A percentile compares a stretch with the other conserved stretches of the same genome.
Evolutionary conservation across 768 basidiomycete genomes (phyloP).

Genomic region (Coprinellus aureogranulatus): DNA sequence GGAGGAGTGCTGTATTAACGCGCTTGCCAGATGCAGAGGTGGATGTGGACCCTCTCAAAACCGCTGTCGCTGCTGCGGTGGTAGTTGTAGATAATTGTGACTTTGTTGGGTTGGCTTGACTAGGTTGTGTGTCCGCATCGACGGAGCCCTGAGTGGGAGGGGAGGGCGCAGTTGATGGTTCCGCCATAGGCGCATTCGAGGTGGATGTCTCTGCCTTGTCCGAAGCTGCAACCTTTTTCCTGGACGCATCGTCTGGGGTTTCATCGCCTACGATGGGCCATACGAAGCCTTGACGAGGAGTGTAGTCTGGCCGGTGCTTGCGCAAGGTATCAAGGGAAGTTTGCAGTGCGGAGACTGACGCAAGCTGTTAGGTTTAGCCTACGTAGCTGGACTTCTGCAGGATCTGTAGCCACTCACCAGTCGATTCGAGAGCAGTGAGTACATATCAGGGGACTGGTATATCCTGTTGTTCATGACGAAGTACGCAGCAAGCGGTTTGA

Average conservation of each 20-base stretch:
- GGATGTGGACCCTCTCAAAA: neutral
- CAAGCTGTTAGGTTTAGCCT: constrained; percentile 43
- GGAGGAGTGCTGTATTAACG: constrained; percentile 65
- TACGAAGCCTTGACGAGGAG: constrained; percentile 77
- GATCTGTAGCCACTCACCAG: constrained; percentile 46
- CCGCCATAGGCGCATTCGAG: neutral
- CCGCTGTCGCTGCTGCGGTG: neutral
- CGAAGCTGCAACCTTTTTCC: constrained; percentile 35
- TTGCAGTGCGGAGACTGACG: constrained; percentile 69
- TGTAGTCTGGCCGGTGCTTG: constrained; percentile 74
- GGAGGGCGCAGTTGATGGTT: too few relatives aligned
- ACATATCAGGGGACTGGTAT: constrained; percentile 84
- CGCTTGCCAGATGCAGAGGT: constrained; percentile 38
- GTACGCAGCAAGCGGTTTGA: constrained; percentile 75
- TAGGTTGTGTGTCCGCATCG: too few relatives aligned
- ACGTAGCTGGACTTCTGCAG: neutral
- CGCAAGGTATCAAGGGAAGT: constrained; percentile 74
- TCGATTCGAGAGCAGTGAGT: constrained; percentile 80
- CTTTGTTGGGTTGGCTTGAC: too few relatives aligned
- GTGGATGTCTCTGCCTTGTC: constrained; percentile 18
- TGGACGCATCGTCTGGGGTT: constrained; percentile 31
- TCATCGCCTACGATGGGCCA: constrained; percentile 62
- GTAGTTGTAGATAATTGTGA: too few relatives aligned
- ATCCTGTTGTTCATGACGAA: constrained; percentile 88
- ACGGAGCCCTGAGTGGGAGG: too few relatives aligned